These are phyloP conservation scores for Alternaria solani DNA, from an alignment of 2,329 filamentous ascomycete genomes.

Conservation along the genomic window DNA sequence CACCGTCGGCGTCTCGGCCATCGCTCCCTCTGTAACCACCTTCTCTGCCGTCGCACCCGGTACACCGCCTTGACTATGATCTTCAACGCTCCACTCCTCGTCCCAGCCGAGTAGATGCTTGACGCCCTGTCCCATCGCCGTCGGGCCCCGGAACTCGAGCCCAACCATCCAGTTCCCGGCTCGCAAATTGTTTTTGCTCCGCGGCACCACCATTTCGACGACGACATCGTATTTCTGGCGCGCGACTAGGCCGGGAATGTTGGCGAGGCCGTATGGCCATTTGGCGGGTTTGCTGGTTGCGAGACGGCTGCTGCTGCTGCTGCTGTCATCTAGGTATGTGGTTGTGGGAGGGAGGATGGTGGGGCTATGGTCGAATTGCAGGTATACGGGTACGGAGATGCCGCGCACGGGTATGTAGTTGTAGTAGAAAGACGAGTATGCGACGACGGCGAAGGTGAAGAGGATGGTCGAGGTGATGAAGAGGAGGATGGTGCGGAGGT, in stretches of 20 bases:
- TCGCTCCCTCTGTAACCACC: neutral
- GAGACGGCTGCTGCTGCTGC: neutral
- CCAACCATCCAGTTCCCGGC: constrained; percentile 96
- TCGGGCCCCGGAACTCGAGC: constrained; percentile 67
- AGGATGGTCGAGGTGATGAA: constrained; percentile 62
- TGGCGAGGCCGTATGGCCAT: constrained; percentile 62
- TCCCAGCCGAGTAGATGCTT: constrained; percentile 40
- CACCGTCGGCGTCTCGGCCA: constrained; percentile 29
- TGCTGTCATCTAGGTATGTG: constrained; percentile 12
- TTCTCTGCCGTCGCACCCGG: constrained; percentile 20
- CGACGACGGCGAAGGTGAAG: constrained; percentile 64
- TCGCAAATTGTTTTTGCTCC: constrained; percentile 76
- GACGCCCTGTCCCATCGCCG: constrained; percentile 12
- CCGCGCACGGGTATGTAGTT: constrained; percentile 72
- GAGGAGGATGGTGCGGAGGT: constrained; percentile 67
- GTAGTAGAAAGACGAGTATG: constrained; percentile 73
- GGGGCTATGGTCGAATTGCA: constrained; percentile 66
- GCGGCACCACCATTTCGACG: constrained; percentile 77
- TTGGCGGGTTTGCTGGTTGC: constrained; percentile 17
- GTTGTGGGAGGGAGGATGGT: neutral
- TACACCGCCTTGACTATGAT: constrained; percentile 25
- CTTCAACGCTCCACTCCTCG: constrained; percentile 43
- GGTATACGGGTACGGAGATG: constrained; percentile 67
- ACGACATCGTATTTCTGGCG: constrained; percentile 87
- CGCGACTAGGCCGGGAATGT: constrained; percentile 55